These are phyloP conservation scores for Amanita polypyramis DNA, from an alignment of 768 basidiomycete genomes.

Conservation along the genomic window DNA sequence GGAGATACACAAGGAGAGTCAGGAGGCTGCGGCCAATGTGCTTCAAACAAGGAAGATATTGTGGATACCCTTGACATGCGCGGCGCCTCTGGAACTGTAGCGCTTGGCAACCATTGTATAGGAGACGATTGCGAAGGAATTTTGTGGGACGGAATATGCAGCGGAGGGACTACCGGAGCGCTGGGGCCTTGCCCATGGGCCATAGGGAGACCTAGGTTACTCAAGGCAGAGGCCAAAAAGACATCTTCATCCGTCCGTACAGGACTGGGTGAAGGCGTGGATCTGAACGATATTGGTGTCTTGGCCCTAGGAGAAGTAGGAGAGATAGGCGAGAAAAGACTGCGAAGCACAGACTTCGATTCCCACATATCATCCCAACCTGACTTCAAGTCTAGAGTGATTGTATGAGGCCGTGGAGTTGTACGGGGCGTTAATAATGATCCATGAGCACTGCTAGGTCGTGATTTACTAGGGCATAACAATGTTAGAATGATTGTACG, in stretches of 20 bases:
- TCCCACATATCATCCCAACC: conserved; percentile 42
- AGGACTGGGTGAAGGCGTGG: not conserved
- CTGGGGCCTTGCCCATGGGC: conserved; percentile 31
- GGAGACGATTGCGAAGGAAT: not conserved
- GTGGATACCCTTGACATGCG: not conserved
- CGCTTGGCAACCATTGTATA: not conserved
- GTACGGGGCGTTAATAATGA: not conserved
- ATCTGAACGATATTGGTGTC: conserved; percentile 1
- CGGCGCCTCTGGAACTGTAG: not conserved
- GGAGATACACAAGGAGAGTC: not conserved
- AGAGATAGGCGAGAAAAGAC: not conserved
- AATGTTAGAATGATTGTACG: not conserved
- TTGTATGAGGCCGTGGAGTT: not conserved
- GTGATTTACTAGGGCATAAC: not conserved
- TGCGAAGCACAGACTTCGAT: conserved; percentile 3
- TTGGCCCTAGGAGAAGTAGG: not conserved
- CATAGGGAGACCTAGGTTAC: conserved; percentile 34
- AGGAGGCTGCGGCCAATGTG: conserved; percentile 6
- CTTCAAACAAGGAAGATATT: conserved; percentile 6
- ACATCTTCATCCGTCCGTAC: conserved; percentile 22
- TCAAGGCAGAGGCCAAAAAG: conserved; percentile 32
- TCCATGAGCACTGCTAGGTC: not conserved
- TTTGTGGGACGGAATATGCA: not conserved
- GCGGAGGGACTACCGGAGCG: conserved; percentile 13
- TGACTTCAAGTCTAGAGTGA: conserved; percentile 27